Evolutionary conservation across 805 yeast genomes (phyloP).

Genomic region (Jamesozyma lodderae): DNA sequence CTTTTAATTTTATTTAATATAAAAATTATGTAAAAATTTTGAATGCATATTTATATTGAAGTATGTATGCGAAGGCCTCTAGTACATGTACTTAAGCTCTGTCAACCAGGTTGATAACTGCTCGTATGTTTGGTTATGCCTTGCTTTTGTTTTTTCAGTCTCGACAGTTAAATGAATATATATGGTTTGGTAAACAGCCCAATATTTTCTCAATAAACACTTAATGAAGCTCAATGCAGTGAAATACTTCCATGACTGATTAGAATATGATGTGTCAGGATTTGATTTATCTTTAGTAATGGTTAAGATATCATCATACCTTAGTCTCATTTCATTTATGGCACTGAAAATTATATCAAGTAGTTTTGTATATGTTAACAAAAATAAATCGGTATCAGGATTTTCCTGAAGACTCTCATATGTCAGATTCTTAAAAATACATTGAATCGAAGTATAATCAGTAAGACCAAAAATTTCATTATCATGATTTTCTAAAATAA

Average conservation of each 20-base stretch:
- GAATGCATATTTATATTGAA: not conserved
- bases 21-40: not conserved
- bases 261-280: not conserved
- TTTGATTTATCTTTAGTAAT: not conserved
- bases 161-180: not conserved
- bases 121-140: slow-evolving; percentile 1
- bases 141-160: not conserved
- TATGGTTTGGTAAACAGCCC: slow-evolving; percentile 30
- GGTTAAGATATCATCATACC: not conserved
- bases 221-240: slow-evolving; percentile 31
- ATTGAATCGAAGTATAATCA: slow-evolving; percentile 37
- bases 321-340: not conserved
- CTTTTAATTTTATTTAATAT: too few relatives aligned
- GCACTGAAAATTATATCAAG: not conserved
- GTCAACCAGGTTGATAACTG: not conserved
- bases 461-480: slow-evolving; percentile 28
- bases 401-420: not conserved
- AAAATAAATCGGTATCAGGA: not conserved
- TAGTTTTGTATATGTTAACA: slow-evolving; percentile 13
- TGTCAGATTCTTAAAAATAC: slow-evolving; percentile 14
- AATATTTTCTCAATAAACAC: slow-evolving; percentile 34
- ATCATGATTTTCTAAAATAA: slow-evolving; percentile 29
- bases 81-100: slow-evolving; percentile 1
- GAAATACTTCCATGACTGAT: slow-evolving; percentile 33
- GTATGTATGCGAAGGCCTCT: too few relatives aligned